Conservation (phyloP, 495 filamentous ascomycete genomes). For the Xanthoparmelia taractica region DNA sequence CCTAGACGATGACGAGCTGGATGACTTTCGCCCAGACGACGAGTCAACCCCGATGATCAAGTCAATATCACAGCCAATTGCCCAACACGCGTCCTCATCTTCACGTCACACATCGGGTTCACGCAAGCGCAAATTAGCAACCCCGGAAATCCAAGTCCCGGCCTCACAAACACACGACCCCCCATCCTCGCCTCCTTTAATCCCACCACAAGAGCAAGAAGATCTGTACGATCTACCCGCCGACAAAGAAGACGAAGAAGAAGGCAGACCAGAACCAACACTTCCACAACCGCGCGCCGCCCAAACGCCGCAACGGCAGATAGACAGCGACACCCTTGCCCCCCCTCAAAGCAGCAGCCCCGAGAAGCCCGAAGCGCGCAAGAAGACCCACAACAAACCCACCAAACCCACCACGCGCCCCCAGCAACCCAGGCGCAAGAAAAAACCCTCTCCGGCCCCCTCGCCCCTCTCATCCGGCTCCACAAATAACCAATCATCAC, state of each 20-base stretch:
- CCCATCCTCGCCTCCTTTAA: conserved; percentile 13
- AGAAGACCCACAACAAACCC: conserved; percentile 2
- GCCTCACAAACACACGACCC: conserved; percentile 19
- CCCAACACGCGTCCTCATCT: conserved; percentile 19
- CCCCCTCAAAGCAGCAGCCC: conserved; percentile 26
- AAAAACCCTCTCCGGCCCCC: conserved; percentile 11
- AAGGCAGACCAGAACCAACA: conserved; percentile 11
- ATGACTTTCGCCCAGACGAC: conserved; percentile 54
- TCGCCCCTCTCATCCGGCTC: conserved; percentile 21
- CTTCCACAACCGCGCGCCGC: conserved; percentile 13
- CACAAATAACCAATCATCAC: conserved; percentile 8
- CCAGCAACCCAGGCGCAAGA: neutral
- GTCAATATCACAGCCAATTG: conserved; percentile 8
- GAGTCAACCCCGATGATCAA: conserved; percentile 54
- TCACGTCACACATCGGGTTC: conserved; percentile 16
- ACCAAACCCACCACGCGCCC: neutral
- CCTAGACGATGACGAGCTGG: conserved; percentile 47
- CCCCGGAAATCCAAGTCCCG: conserved; percentile 25
- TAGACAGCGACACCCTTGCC: conserved; percentile 24
- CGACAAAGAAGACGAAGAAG: conserved; percentile 19
- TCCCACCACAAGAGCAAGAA: conserved; percentile 5
- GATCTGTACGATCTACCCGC: conserved; percentile 5
- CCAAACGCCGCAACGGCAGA: conserved; percentile 8
- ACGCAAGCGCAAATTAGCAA: conserved; percentile 25
- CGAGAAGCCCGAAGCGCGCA: neutral